phyloP scores from a whole-genome alignment of 2,329 filamentous ascomycete species.

The Aspergillus bombycis region DNA sequence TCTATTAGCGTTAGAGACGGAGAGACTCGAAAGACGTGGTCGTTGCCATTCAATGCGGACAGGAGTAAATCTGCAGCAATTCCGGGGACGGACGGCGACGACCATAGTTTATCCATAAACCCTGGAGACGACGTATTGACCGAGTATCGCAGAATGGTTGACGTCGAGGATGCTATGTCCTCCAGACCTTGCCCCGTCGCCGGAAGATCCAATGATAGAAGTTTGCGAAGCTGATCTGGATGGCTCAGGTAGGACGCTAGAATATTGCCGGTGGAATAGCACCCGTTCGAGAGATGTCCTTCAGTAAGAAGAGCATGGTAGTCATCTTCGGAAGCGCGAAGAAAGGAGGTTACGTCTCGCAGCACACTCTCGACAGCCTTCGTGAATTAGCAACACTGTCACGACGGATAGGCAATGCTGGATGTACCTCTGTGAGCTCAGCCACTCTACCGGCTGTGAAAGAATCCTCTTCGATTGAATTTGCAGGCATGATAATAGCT shows the following conservation, averaged over 20 bases:
- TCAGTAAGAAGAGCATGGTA: neutral
- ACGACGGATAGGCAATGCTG: neutral
- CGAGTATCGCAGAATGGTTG: neutral
- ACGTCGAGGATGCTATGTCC: neutral
- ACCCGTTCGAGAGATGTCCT: neutral
- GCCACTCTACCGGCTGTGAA: neutral
- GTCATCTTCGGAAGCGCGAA: neutral
- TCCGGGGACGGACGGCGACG: neutral
- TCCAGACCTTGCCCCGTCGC: neutral
- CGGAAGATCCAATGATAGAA: neutral
- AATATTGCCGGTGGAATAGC: neutral
- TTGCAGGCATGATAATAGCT: neutral
- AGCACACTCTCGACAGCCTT: constrained; percentile 3
- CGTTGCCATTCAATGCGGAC: neutral
- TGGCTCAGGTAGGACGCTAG: neutral
- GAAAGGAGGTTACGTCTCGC: neutral
- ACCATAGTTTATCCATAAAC: constrained; percentile 4
- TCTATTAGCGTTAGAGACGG: neutral
- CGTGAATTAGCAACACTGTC: neutral
- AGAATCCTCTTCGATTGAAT: neutral
- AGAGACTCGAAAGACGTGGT: neutral
- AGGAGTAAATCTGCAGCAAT: neutral
- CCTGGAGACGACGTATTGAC: neutral
- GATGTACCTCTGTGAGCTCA: neutral
- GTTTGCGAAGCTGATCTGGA: neutral